Percentiles rank a stretch among this genome's conserved stretches.
phyloP scores from a whole-genome alignment of 2,329 filamentous ascomycete species.

The Colletotrichum viniferum region DNA sequence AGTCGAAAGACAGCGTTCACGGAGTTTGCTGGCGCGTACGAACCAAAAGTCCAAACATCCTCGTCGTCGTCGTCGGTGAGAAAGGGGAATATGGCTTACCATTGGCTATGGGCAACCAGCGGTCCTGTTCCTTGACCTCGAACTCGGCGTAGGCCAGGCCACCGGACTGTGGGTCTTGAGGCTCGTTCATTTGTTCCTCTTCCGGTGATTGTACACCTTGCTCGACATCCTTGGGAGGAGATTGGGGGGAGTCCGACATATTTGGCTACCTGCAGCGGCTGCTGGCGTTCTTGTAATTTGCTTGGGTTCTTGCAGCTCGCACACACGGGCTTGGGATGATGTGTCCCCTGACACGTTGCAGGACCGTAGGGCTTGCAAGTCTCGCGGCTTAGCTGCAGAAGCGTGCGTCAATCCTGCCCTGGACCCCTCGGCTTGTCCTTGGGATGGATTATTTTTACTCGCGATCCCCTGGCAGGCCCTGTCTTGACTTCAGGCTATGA shows the following conservation, averaged over 20 bases:
- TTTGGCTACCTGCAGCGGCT: conserved; percentile 75
- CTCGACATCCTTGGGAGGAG: conserved; percentile 94
- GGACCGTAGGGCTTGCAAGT: conserved; percentile 58
- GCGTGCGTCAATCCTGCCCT: conserved; percentile 57
- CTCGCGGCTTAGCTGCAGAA: conserved; percentile 58
- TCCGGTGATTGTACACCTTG: conserved; percentile 90
- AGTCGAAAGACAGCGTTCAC: conserved; percentile 4
- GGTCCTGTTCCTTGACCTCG: conserved; percentile 99
- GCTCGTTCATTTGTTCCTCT: conserved; percentile 94
- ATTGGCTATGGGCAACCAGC: conserved; percentile 99
- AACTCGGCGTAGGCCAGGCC: conserved; percentile 82
- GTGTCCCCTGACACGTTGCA: conserved; percentile 69
- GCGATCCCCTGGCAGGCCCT: conserved; percentile 35
- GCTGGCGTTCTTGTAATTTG: conserved; percentile 65
- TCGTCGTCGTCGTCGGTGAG: neutral
- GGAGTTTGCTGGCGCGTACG: conserved; percentile 17
- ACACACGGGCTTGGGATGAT: conserved; percentile 61
- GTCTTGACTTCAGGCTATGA: conserved; percentile 50
- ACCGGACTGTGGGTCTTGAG: conserved; percentile 76
- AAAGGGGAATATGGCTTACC: conserved; percentile 71
- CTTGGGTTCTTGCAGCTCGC: conserved; percentile 57
- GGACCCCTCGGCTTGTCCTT: conserved; percentile 9
- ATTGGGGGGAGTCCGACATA: conserved; percentile 89
- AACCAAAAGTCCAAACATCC: conserved; percentile 52
- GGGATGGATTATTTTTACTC: conserved; percentile 32